Percentiles rank a stretch among this genome's conserved stretches.
Conservation (phyloP, 2,329 filamentous ascomycete genomes). For the Aschersonia sp. region DNA sequence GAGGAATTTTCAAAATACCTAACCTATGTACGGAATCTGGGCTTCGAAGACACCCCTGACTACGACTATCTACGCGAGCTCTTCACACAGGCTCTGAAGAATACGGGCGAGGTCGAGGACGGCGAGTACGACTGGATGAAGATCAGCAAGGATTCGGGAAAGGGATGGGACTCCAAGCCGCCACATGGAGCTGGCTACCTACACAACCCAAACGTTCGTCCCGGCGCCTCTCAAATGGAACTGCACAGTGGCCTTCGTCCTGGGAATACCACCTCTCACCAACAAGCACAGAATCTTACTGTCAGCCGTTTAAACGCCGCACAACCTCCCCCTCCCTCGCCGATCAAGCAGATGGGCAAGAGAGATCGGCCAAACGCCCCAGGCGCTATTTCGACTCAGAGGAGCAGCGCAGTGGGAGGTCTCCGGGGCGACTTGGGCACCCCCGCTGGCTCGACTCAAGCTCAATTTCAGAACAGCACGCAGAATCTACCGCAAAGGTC, state of each 20-base stretch:
- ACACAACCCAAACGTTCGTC: conserved; percentile 64
- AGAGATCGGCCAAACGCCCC: conserved; percentile 62
- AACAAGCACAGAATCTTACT: conserved; percentile 52
- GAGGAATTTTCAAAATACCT: conserved; percentile 97
- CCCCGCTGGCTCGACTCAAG: conserved; percentile 80
- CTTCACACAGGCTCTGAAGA: conserved; percentile 91
- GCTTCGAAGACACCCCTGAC: conserved; percentile 95
- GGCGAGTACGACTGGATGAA: conserved; percentile 99
- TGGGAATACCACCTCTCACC: conserved; percentile 49
- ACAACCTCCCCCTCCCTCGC: conserved; percentile 77
- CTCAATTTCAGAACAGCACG: conserved; percentile 91
- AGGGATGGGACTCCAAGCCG: conserved; percentile 69
- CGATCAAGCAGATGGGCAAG: conserved; percentile 67
- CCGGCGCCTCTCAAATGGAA: conserved; percentile 73
- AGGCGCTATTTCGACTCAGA: conserved; percentile 59
- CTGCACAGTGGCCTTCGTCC: conserved; percentile 60
- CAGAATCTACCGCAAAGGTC: conserved; percentile 64
- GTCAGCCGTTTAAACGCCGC: conserved; percentile 86
- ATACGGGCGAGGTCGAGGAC: conserved; percentile 86
- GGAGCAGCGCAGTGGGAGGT: conserved; percentile 60
- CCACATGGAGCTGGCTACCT: conserved; percentile 48
- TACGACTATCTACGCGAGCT: conserved; percentile 96
- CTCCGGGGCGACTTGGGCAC: conserved; percentile 59
- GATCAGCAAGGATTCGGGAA: conserved; percentile 67
- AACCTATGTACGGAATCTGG: conserved; percentile 91